A percentile compares a stretch with the other conserved stretches of the same genome.
These are phyloP conservation scores for Quercus mongolica DNA, from an alignment of 306 rosid species.

Conservation along the genomic window DNA sequence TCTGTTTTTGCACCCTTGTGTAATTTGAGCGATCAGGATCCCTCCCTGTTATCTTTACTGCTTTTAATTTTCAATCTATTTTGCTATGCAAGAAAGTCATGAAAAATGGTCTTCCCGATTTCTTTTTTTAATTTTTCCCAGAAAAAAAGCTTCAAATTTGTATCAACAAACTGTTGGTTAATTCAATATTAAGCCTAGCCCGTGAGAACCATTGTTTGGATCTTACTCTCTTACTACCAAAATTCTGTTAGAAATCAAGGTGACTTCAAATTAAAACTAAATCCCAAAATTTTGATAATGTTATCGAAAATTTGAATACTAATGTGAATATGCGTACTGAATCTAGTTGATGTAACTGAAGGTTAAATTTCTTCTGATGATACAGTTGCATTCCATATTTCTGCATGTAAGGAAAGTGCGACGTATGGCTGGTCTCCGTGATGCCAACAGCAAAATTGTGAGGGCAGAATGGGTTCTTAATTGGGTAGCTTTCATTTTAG, in stretches of 20 bases:
- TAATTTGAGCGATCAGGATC: neutral
- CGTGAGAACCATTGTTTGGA: neutral
- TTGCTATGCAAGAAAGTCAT: neutral
- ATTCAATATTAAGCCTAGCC: neutral
- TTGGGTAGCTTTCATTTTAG: conserved; percentile 67
- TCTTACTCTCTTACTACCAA: no score
- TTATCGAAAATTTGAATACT: no score
- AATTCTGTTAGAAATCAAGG: no score
- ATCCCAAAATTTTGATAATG: no score
- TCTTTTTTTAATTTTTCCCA: neutral
- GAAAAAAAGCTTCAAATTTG: neutral
- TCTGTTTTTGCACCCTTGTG: neutral
- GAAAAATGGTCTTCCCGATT: neutral
- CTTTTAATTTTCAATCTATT: neutral
- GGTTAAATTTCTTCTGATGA: conserved; percentile 24
- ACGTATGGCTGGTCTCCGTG: conserved; percentile 74
- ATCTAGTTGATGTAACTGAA: conserved; percentile 9
- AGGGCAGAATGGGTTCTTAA: conserved; percentile 83
- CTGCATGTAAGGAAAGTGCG: conserved; percentile 75
- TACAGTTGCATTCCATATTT: conserved; percentile 87
- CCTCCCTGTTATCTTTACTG: neutral
- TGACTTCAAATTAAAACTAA: no score
- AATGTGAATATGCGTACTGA: no score
- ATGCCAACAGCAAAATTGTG: conserved; percentile 43
- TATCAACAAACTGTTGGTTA: neutral